Evolutionary conservation across 495 filamentous ascomycete species (phyloP), one percentile per base, ranked within the genome.

Genomic region (Daldinia grandis): DNA sequence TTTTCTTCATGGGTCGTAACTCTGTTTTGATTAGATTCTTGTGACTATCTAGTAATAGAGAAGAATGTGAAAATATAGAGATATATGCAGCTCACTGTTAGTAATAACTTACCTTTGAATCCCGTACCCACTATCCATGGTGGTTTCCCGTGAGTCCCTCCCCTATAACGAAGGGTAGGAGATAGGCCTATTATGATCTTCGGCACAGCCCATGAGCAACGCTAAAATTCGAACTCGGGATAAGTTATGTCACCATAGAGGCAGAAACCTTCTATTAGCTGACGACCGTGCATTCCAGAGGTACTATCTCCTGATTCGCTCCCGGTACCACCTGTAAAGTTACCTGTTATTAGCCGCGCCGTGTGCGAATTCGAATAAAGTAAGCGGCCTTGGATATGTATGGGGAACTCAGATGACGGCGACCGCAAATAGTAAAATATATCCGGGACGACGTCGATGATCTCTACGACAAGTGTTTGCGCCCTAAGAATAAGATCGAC

Each of bases 391-490:
- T 4, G 50, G 15, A 40, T 31, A 56, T 42, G 14, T 4, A 25
- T 17, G 0, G 37, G 56, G 28, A 58, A 27, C 35, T 58, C 35
- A 5, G 30, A 27, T 6, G 35, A 58, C 21, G 37, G 15, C 4
- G 56, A 38, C 24, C 31, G 37, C 2, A 58, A 31, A n/a, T 58
- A 58, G 31, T 58, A 58, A 14, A 58, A 21, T 42, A 58, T 28
- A 3, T n/a, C 21, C 4, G 54, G 10, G 17, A 14, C 30, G 42
- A 21, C 56, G 19, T 44, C 31, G 7, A 24, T 30, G 24, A 44
- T 58, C 25, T 15, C 12, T 19, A 44, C 37, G 31, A 58, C 17
- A 42, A 28, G 25, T 58, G 24, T 28, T 30, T n/a, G 56, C 6
- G 24, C 37, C 12, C 56, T 58, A 31, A 37, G 3, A 28, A 44